phyloP scores from a whole-genome alignment of 1,284 basidiomycete species.

The Cryptococcus sp. region DNA sequence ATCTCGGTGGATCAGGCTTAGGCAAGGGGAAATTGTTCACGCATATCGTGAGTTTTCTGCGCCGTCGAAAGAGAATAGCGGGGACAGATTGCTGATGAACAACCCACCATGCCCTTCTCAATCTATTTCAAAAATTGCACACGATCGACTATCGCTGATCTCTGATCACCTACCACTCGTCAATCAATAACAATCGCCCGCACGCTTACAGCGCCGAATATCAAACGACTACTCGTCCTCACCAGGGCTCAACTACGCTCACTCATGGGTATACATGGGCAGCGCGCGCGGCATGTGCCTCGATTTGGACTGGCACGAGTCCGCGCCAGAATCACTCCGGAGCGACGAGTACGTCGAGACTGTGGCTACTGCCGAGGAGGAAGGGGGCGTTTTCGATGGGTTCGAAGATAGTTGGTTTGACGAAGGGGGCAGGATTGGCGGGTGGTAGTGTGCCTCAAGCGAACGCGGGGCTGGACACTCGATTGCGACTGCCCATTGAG shows the following conservation, averaged over 20 bases:
- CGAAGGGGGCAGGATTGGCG: constrained; percentile 47
- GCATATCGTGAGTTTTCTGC: constrained; percentile 35
- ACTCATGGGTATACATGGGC: constrained; percentile 50
- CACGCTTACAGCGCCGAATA: constrained; percentile 37
- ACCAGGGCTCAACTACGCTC: constrained; percentile 43
- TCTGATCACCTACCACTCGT: not conserved
- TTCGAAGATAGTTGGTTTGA: constrained; percentile 49
- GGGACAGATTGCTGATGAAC: not conserved
- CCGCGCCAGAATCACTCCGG: constrained; percentile 24
- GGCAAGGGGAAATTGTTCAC: constrained; percentile 42
- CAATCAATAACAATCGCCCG: not conserved
- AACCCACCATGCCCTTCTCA: not conserved
- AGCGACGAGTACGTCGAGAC: constrained; percentile 28
- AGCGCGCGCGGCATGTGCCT: constrained; percentile 49
- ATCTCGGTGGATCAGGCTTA: constrained; percentile 36
- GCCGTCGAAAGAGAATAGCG: too few species aligned
- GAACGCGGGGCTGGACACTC: too few species aligned
- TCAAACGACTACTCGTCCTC: constrained; percentile 32
- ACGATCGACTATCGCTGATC: not conserved
- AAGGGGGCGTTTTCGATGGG: constrained; percentile 40
- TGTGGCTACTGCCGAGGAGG: constrained; percentile 30
- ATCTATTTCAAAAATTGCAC: not conserved
- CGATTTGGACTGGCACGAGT: constrained; percentile 42
- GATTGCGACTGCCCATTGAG: too few species aligned
- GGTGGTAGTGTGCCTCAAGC: constrained; percentile 34